Evolutionary conservation across 495 filamentous ascomycete genomes (phyloP).

Genomic region (Oidiodendron maius): DNA sequence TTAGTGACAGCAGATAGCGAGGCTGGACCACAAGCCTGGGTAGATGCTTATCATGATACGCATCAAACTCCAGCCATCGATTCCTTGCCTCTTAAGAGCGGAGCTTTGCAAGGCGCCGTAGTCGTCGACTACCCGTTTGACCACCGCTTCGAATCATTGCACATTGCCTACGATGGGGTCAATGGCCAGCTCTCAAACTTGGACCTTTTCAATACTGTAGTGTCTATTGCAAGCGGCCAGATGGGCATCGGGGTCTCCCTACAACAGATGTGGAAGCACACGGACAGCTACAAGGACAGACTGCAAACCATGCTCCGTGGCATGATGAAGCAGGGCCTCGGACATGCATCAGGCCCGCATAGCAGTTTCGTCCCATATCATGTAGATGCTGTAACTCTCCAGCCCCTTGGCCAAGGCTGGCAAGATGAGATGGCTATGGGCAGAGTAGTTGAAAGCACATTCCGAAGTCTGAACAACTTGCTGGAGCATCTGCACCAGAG

Average conservation of each 20-base stretch:
- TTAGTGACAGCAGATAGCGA: slow-evolving; percentile 83
- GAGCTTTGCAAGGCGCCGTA: slow-evolving; percentile 85
- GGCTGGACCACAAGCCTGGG: slow-evolving; percentile 91
- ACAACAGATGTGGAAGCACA: slow-evolving; percentile 83
- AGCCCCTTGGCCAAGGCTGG: slow-evolving; percentile 84
- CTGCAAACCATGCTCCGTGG: slow-evolving; percentile 86
- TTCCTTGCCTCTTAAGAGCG: slow-evolving; percentile 84
- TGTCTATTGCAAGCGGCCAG: slow-evolving; percentile 79
- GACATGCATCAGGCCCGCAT: slow-evolving; percentile 85
- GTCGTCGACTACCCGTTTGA: slow-evolving; percentile 90
- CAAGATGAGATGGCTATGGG: slow-evolving; percentile 97
- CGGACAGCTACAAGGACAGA: slow-evolving; percentile 74
- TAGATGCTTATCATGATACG: slow-evolving; percentile 92
- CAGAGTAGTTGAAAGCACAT: slow-evolving; percentile 79
- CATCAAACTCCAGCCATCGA: slow-evolving; percentile 61
- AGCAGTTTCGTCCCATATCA: slow-evolving; percentile 97
- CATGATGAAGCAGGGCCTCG: slow-evolving; percentile 87
- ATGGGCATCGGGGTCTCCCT: slow-evolving; percentile 77
- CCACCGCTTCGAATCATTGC: slow-evolving; percentile 73
- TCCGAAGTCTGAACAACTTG: slow-evolving; percentile 89
- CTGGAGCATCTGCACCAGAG: slow-evolving; percentile 97
- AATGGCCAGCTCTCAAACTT: slow-evolving; percentile 95
- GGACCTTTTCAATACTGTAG: slow-evolving; percentile 92
- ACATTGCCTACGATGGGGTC: slow-evolving; percentile 92
- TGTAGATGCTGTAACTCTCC: slow-evolving; percentile 91